Evolutionary conservation across 805 yeast genomes (phyloP), one percentile per base, ranked within the genome.

Genomic region (Kazachstania taianensis): DNA sequence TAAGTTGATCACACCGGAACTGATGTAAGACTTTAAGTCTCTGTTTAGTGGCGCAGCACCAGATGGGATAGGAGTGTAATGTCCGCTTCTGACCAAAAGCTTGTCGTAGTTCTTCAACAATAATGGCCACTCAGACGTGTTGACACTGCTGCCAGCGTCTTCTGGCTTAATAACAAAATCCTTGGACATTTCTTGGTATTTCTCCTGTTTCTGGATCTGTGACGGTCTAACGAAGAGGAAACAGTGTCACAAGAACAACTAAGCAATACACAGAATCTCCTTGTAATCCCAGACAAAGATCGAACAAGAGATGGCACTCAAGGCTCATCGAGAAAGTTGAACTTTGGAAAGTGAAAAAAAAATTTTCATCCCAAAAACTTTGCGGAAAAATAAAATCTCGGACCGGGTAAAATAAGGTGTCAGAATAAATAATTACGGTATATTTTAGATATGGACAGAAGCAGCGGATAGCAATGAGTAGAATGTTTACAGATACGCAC

Each of bases 31-130:
- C 63, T 83, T 83, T 50, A 92, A 68, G 63, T 86, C 96, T 71
- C 98, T 80, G 66, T 85, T 86, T 59, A 83, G 72, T 42, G 98
- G 98, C 36, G 95, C 76, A 59, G 89, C 74, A 46, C 98, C 98
- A 38, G 89, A 70, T 53, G 97, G 96, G 50, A 87, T 87, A 49
- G 97, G 97, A 30, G 97, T 89, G 62, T 92, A 89, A 61, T 92
- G 98, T 32, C 95, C 94, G 42, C 94, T 79, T 70, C 98, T 81
- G 38, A 92, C 96, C 44, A 87, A 70, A 41, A 92, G 70, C 66
- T 87, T 81, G 70, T 92, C 97, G 64, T 79, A 92, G 70, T 89
- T 79, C 62, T 92, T 92, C 62, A 92, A 70, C 52, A 92, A 70
- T 53, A 92, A 72, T 22, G 98, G 98, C 97, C 97, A 92, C 50